phyloP scores from a whole-genome alignment of 768 basidiomycete genomes.

The Pisolithus marmoratus region DNA sequence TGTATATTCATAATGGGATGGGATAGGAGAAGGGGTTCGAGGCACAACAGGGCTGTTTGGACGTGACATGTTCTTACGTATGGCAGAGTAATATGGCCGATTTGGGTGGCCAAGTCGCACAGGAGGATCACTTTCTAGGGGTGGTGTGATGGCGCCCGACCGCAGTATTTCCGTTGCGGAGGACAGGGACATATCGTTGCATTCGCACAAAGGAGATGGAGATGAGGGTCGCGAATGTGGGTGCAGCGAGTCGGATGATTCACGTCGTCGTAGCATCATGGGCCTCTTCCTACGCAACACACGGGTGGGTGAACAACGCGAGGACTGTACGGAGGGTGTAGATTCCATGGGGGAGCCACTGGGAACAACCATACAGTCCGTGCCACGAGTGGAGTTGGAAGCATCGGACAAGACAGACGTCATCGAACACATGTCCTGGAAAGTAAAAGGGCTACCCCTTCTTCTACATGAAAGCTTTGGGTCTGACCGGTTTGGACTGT shows the following conservation, averaged over 20 bases:
- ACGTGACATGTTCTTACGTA: slow-evolving; percentile 43
- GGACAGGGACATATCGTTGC: slow-evolving; percentile 12
- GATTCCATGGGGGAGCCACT: slow-evolving; percentile 11
- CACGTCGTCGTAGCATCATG: slow-evolving; percentile 26
- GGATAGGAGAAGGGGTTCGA: slow-evolving; percentile 23
- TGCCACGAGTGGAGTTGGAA: slow-evolving; percentile 15
- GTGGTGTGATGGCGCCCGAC: slow-evolving; percentile 15
- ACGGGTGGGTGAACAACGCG: slow-evolving; percentile 24
- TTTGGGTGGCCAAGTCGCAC: slow-evolving; percentile 46
- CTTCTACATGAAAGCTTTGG: slow-evolving; percentile 4
- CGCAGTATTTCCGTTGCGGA: slow-evolving; percentile 15
- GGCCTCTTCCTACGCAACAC: slow-evolving; percentile 37
- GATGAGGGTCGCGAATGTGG: slow-evolving; percentile 17
- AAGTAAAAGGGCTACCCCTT: slow-evolving; percentile 3
- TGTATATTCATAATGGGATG: slow-evolving; percentile 17
- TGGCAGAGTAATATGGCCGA: slow-evolving; percentile 51
- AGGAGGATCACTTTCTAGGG: slow-evolving; percentile 16
- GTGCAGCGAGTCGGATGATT: slow-evolving; percentile 18
- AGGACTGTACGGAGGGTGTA: slow-evolving; percentile 19
- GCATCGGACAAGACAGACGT: slow-evolving; percentile 19
- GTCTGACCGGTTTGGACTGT: slow-evolving; percentile 9
- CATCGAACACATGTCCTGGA: slow-evolving; percentile 12
- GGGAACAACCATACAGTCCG: slow-evolving; percentile 14
- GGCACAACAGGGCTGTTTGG: slow-evolving; percentile 30
- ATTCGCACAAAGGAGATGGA: slow-evolving; percentile 15